Evolutionary conservation across 768 basidiomycete genomes (phyloP), one percentile per base, ranked within the genome.

Genomic region (Collybiopsis luxurians): DNA sequence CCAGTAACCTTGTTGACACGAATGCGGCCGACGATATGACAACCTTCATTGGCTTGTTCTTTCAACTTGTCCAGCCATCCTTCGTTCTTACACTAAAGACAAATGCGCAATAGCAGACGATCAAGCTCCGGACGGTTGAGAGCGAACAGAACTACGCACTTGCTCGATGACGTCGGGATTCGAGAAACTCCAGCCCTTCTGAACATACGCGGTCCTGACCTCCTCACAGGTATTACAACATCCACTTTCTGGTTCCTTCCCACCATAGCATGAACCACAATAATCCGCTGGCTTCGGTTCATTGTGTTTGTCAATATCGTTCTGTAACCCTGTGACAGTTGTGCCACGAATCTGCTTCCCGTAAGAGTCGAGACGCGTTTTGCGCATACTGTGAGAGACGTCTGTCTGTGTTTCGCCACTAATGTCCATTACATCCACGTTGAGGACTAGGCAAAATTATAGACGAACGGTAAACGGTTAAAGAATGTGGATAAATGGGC

Each of bases 171-270:
- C 79, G 57, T 95, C 90, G 15, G 97, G 97, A 64, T 88, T 89
- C 59, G 79, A 74, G 70, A 98, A 99, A 70, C 91, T 95, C 97
- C 97, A 99, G 21, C 96, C 97, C 63, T 89, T 86, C 67, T 88
- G 82, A 26, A 92, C 80, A 73, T 99, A 99, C 30, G 93, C 79
- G 69, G 87, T 81, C 40, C 97, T 83, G 24, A 99, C 97, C 0
- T 94, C 89, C 67, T 99, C 97, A 70, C 97, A 99, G 38, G 86
- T 87, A 69, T 99, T 92, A 73, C 97, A 99, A 73, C 97, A 99
- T 7, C 95, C 95, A 66, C 71, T 73, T 48, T 76, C 78, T 2
- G 93, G 89, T 54, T 81, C 83, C 23, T 82, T 60, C 53, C 93
- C 97, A 58, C 97, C 97, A 63, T 91, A 99, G 73, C 97, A 99